Base-by-base conservation (phyloP, 2,329 filamentous ascomycete species). In the Apiospora koreana region DNA sequence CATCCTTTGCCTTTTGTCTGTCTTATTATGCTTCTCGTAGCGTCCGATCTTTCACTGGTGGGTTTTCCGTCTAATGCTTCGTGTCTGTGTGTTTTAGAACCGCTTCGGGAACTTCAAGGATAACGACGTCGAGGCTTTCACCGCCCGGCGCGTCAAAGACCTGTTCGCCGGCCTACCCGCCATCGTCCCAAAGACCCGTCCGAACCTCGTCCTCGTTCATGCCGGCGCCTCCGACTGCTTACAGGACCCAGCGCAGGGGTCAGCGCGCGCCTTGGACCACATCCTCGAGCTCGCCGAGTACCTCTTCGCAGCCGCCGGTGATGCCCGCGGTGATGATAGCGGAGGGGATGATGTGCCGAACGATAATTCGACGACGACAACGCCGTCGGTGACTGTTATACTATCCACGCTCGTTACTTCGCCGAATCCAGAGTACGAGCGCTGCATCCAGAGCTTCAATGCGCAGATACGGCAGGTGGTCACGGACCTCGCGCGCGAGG, bases 381-480 rank as follows among this genome's bases (percentile, higher is more conserved):
- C 54, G 10, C 1, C 16, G 9, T 12, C 38, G 31, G 54, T 62
- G 31, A 28, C 76, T 7, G 72, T 77, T 18, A 75, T 78, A 45
- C 69, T 78, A 69, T 78, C 76, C 28, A 78, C 76, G 42, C 73
- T 78, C 10, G 74, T 77, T 58, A 76, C 71, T 43, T 77, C 75
- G 65, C 64, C 76, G 14, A 71, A 71, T 68, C 70, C 73, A 14
- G 69, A 64, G 12, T 75, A 69, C 42, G 76, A 78, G 69, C 71
- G 72, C 16, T 78, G 76, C 67, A 75, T 78, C 70, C 74, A 73
- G 73, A 76, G 76, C 69, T 58, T 76, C 46, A 78, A 78, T 50
- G 76, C 76, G 48, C 76, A 78, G 74, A 78, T 78, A 58, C 76
- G 76, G 3, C 76, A 77, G 65, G 76, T 75, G 23, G 76, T 73